Percentiles rank a stretch among this genome's conserved stretches.
These are phyloP conservation scores for Papiliotrema fonsecae DNA, from an alignment of 1,284 basidiomycete species.

Conservation along the genomic window DNA sequence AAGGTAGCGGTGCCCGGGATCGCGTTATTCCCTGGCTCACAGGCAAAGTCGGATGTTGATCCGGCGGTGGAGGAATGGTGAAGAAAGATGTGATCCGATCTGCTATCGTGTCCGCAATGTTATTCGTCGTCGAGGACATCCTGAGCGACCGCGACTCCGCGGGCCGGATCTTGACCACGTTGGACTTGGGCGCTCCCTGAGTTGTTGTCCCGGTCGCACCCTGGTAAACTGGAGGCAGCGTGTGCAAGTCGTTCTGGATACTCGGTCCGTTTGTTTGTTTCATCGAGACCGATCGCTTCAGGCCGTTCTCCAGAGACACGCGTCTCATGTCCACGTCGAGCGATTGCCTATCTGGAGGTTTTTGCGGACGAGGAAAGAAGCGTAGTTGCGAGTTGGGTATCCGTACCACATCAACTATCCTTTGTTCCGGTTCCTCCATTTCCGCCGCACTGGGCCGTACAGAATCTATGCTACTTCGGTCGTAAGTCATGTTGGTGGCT, in stretches of 20 bases:
- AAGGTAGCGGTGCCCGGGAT: no score
- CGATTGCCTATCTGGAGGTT: constrained; percentile 16
- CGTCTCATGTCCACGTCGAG: constrained; percentile 13
- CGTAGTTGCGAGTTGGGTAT: constrained; percentile 44
- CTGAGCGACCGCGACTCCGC: constrained; percentile 5
- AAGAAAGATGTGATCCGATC: constrained; percentile 22
- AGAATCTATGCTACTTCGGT: constrained; percentile 3
- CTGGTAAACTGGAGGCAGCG: constrained; percentile 21
- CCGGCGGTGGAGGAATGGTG: constrained; percentile 25
- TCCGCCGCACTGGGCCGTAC: not conserved
- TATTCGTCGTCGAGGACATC: constrained; percentile 1
- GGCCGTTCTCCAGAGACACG: constrained; percentile 9
- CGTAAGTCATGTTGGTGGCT: constrained; percentile 20
- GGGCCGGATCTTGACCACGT: constrained; percentile 24
- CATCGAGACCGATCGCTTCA: not conserved
- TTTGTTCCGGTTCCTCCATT: constrained; percentile 4
- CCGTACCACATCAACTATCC: constrained; percentile 38
- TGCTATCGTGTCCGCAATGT: constrained; percentile 9
- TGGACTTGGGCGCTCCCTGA: constrained; percentile 12
- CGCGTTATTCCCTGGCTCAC: no score
- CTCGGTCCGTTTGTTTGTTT: constrained; percentile 9
- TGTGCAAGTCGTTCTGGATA: constrained; percentile 23
- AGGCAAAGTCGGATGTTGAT: no score
- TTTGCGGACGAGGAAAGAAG: constrained; percentile 40
- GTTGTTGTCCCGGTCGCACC: no score